Evolutionary conservation across 2,329 filamentous ascomycete species (phyloP).

Genomic region (Fusarium marasasianum): DNA sequence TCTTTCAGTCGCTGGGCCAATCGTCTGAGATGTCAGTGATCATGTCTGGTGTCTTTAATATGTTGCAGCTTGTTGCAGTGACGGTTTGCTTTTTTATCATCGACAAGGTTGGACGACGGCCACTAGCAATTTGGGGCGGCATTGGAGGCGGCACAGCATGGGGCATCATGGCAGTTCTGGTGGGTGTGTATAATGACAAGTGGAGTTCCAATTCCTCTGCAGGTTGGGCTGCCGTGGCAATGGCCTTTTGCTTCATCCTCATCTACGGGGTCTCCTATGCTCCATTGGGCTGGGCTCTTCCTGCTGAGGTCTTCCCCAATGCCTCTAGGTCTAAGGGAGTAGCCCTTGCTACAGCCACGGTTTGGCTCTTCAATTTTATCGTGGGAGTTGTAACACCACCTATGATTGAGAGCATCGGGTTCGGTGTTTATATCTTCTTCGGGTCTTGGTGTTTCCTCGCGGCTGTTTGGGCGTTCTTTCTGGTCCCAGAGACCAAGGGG

Average conservation of each 20-base stretch:
- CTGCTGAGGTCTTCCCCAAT: constrained; percentile 50
- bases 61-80: constrained; percentile 45
- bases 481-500: constrained; percentile 30
- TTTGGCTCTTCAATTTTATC: constrained; percentile 51
- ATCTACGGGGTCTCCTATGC: constrained; percentile 40
- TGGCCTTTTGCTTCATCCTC: constrained; percentile 12
- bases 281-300: constrained; percentile 49
- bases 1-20: constrained; percentile 43
- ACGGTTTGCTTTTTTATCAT: constrained; percentile 43
- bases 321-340: constrained; percentile 50
- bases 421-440: constrained; percentile 63
- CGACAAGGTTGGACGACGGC: constrained; percentile 46
- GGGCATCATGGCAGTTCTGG: constrained; percentile 29
- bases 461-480: constrained; percentile 48
- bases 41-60: constrained; percentile 48
- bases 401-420: constrained; percentile 60
- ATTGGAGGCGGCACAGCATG: constrained; percentile 11
- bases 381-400: constrained; percentile 63
- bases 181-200: constrained; percentile 20
- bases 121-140: constrained; percentile 31
- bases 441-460: constrained; percentile 60
- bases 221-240: constrained; percentile 30
- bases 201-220: constrained; percentile 15
- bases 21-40: constrained; percentile 43
- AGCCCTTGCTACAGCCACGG: constrained; percentile 45